Evolutionary conservation across 225 moss, liverwort and hornwort species (phyloP).

Genomic region (Anthoceros angustus): DNA sequence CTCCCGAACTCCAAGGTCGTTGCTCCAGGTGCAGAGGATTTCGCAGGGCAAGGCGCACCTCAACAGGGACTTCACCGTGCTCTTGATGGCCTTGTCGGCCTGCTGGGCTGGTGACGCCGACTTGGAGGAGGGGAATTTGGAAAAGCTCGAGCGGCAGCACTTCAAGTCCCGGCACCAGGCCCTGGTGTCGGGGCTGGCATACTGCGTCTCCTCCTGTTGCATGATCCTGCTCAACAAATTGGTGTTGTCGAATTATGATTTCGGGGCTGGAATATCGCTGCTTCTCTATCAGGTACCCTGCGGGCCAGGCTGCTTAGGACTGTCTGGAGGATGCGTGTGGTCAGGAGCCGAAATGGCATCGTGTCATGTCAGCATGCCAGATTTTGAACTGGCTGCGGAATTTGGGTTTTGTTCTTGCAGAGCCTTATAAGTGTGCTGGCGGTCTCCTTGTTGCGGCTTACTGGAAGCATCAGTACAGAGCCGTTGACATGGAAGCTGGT

Average conservation of each 20-base stretch:
- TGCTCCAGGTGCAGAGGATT: no score
- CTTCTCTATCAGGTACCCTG: conserved; percentile 79
- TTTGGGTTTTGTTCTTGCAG: conserved; percentile 29
- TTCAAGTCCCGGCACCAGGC: conserved; percentile 64
- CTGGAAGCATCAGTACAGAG: conserved; percentile 65
- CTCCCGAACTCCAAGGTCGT: no score
- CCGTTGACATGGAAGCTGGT: conserved; percentile 81
- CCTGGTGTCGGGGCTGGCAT: conserved; percentile 60
- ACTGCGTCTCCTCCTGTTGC: conserved; percentile 82
- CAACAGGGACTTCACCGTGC: neutral
- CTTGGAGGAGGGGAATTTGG: conserved; percentile 29
- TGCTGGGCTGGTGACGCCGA: conserved; percentile 32
- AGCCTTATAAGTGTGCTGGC: conserved; percentile 78
- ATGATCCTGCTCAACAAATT: conserved; percentile 99
- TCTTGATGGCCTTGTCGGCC: neutral
- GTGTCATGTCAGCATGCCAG: neutral
- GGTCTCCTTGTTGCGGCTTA: conserved; percentile 41
- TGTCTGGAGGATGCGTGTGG: neutral
- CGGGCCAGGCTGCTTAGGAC: conserved; percentile 6
- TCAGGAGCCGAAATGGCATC: conserved; percentile 1
- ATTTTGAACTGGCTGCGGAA: neutral
- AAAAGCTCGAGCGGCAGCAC: conserved; percentile 12
- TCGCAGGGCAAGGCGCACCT: neutral
- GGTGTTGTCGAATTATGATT: conserved; percentile 69
- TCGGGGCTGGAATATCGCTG: conserved; percentile 80